phyloP scores from a whole-genome alignment of 306 rosid species.

The Acacia confusa region DNA sequence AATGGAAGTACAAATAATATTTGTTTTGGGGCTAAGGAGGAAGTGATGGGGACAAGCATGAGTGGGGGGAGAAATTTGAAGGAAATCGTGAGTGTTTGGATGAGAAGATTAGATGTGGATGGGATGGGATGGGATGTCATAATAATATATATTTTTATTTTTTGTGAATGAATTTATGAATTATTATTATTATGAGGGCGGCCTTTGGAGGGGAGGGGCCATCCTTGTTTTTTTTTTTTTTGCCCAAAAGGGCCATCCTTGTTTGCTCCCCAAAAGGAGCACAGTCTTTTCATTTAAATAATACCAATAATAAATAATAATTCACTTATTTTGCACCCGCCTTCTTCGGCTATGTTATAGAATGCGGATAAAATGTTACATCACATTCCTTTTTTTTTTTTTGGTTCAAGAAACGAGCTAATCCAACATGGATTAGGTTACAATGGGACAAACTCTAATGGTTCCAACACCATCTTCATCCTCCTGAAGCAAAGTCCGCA shows the following conservation, averaged over 20 bases:
- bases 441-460: too few relatives aligned
- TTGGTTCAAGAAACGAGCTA: too few relatives aligned
- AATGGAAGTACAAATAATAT: conserved; percentile 2
- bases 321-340: neutral
- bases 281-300: conserved; percentile 56
- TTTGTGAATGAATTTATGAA: neutral
- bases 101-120: neutral
- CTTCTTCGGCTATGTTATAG: neutral
- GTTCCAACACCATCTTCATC: too few relatives aligned
- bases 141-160: neutral
- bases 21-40: conserved; percentile 11
- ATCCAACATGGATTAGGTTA: too few relatives aligned
- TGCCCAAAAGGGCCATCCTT: conserved; percentile 55
- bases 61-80: conserved; percentile 38
- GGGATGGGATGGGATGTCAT: neutral
- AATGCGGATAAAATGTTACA: neutral
- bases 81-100: neutral
- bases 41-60: conserved; percentile 41
- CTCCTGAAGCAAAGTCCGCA: too few relatives aligned
- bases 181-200: neutral
- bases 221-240: conserved; percentile 63
- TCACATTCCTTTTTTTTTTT: neutral
- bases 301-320: neutral
- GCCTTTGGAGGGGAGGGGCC: conserved; percentile 70
- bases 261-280: conserved; percentile 96